Conservation (phyloP, 495 filamentous ascomycete genomes). For the Penicillium daleae region DNA sequence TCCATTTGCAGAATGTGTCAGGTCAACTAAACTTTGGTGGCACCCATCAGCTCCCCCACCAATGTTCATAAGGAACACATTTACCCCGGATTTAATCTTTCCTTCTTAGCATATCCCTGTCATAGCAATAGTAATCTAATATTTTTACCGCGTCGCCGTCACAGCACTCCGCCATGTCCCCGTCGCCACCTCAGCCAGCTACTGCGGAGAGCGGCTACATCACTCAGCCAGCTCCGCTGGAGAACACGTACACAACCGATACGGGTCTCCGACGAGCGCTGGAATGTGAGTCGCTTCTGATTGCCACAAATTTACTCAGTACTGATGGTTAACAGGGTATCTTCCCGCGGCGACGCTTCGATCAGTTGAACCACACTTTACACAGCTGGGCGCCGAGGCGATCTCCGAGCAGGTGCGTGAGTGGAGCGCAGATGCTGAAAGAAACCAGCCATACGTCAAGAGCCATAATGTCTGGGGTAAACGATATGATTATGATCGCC, state of each 20-base stretch:
- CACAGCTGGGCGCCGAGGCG: constrained; percentile 37
- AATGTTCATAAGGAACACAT: neutral
- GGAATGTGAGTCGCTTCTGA: constrained; percentile 25
- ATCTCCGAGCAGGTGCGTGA: constrained; percentile 36
- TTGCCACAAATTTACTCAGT: neutral
- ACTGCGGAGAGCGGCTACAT: constrained; percentile 40
- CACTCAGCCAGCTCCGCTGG: constrained; percentile 32
- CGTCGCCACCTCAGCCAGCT: constrained; percentile 40
- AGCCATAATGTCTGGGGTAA: constrained; percentile 44
- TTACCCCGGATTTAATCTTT: neutral
- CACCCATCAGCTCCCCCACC: constrained; percentile 8
- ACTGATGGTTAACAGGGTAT: constrained; percentile 33
- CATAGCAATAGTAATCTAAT: neutral
- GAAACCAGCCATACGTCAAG: constrained; percentile 43
- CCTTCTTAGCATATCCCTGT: neutral
- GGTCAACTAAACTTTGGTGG: constrained; percentile 13
- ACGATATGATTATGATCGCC: constrained; percentile 41
- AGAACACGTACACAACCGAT: constrained; percentile 42
- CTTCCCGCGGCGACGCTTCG: constrained; percentile 27
- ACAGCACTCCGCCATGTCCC: constrained; percentile 39
- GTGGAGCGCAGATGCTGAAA: constrained; percentile 43
- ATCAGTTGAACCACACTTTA: constrained; percentile 29
- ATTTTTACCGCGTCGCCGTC: neutral
- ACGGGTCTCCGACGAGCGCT: constrained; percentile 31
- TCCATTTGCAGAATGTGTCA: constrained; percentile 10